phyloP scores from a whole-genome alignment of 2,329 filamentous ascomycete genomes.

The Fonsecaea erecta region DNA sequence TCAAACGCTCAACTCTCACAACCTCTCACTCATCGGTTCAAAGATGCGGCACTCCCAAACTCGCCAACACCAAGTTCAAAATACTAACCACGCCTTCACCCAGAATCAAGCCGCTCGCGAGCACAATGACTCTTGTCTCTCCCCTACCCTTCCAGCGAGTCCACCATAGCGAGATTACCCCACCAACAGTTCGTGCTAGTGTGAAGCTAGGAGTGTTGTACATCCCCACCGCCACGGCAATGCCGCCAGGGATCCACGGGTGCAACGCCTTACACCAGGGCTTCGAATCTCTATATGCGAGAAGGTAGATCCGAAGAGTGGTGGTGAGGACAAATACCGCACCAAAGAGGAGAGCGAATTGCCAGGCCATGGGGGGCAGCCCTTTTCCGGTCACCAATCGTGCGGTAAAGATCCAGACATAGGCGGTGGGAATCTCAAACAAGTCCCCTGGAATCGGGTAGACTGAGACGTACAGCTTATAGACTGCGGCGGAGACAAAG shows the following conservation, averaged over 20 bases:
- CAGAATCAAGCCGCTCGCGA: conserved; percentile 87
- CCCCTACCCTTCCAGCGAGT: conserved; percentile 54
- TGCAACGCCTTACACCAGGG: conserved; percentile 34
- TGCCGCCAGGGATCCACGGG: conserved; percentile 81
- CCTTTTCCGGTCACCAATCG: conserved; percentile 89
- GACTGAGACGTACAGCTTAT: conserved; percentile 85
- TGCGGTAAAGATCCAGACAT: conserved; percentile 97
- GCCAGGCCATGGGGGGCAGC: conserved; percentile 78
- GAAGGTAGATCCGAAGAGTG: conserved; percentile 62
- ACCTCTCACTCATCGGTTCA: conserved; percentile 42
- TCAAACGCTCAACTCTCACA: not conserved
- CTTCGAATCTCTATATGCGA: conserved; percentile 30
- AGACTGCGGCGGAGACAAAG: conserved; percentile 82
- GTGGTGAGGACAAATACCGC: conserved; percentile 75
- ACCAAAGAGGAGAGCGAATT: conserved; percentile 78
- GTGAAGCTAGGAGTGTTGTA: conserved; percentile 98
- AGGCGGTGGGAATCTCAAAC: conserved; percentile 92
- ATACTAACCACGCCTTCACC: conserved; percentile 93
- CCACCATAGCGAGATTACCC: conserved; percentile 80
- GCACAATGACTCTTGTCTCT: conserved; percentile 75
- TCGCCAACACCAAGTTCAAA: conserved; percentile 82
- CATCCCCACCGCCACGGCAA: conserved; percentile 96
- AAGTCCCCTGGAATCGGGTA: conserved; percentile 86
- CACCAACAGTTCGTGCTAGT: conserved; percentile 81
- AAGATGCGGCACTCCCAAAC: conserved; percentile 74